These are phyloP conservation scores for Trametes cinnabarina DNA, from an alignment of 768 basidiomycete genomes.

Conservation along the genomic window DNA sequence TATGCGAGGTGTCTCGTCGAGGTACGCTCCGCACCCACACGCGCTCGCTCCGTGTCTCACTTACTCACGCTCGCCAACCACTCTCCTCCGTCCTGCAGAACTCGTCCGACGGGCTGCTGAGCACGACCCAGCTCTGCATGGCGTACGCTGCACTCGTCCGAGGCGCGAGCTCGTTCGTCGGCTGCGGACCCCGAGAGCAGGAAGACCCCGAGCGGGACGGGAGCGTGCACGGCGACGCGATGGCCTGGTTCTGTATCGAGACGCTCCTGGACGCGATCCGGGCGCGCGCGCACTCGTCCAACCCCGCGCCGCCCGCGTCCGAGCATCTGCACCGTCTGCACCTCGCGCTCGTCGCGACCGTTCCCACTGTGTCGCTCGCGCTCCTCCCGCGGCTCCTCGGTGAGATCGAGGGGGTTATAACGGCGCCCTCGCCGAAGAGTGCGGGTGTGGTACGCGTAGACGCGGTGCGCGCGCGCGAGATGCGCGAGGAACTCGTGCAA, in stretches of 20 bases:
- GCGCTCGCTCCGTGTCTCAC: not conserved
- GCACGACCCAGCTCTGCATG: constrained; percentile 62
- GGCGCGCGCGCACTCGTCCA: not conserved
- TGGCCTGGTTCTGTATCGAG: constrained; percentile 72
- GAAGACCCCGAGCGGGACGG: constrained; percentile 1
- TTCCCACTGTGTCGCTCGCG: constrained; percentile 58
- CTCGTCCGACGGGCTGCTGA: constrained; percentile 59
- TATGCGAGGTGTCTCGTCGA: constrained; percentile 71
- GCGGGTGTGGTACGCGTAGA: not conserved
- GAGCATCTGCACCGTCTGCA: constrained; percentile 52
- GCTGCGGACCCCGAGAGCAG: constrained; percentile 1
- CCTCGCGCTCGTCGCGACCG: constrained; percentile 60
- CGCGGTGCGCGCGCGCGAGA: not conserved
- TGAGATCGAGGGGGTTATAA: constrained; percentile 34
- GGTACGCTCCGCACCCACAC: constrained; percentile 36
- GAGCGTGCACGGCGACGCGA: constrained; percentile 30
- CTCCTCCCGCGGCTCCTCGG: constrained; percentile 57
- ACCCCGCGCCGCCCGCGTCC: constrained; percentile 8
- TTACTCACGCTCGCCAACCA: not conserved
- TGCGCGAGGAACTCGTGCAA: constrained; percentile 47
- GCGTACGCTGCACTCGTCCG: constrained; percentile 73
- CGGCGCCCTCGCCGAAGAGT: not conserved
- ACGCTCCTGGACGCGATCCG: constrained; percentile 50
- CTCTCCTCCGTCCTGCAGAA: constrained; percentile 53
- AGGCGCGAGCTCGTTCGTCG: constrained; percentile 49